Base-by-base conservation (phyloP, 345 rosid species). In the Gossypium arboreum region DNA sequence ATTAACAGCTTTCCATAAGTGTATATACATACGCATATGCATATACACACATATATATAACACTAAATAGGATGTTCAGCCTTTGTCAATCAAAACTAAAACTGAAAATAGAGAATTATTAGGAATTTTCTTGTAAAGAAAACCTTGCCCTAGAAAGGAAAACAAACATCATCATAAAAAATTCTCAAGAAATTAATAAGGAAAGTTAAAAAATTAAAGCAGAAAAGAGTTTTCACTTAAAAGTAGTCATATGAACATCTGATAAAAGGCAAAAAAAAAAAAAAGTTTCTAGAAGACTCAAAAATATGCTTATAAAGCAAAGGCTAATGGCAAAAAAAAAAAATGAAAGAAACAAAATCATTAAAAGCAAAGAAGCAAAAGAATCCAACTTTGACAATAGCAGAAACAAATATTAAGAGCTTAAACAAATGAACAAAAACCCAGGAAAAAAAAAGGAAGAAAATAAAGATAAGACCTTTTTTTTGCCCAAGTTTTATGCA, bases 291-390 rank as follows among this genome's bases (percentile, higher is more conserved):
- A 44, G 64, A 75, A 75, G 62, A 58, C 69, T 41, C 52, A n/a
- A 4, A 24, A 7, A 12, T 59, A 43, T 34, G 67, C 45, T 55
- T 57, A 60, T 43, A 71, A 56, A 70, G 71, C 20, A 61, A 54
- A 72, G 52, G 29, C 24, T 34, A 34, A 77, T 17, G 24, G 61
- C 74, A 72, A 79, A 55, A 63, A 76, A 63, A 63, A 79, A 55
- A 59, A 64, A 76, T 68, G 82, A 73, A 72, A 18, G 66, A 68
- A 73, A 79, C 85, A 65, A 68, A 79, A 82, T 81, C 65, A 82
- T 79, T 62, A 73, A 76, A 70, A 62, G 9, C 69, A 82, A 10
- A n/a, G 24, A 10, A 57, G 0, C 11, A 72, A 39, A 55, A 22
- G 18, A 72, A 29, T 27, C 64, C 13, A 45, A 47, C 20, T 68